Percentiles rank a stretch among this genome's conserved stretches.
phyloP scores from a whole-genome alignment of 257 asterid genomes.

The Lantana camara region DNA sequence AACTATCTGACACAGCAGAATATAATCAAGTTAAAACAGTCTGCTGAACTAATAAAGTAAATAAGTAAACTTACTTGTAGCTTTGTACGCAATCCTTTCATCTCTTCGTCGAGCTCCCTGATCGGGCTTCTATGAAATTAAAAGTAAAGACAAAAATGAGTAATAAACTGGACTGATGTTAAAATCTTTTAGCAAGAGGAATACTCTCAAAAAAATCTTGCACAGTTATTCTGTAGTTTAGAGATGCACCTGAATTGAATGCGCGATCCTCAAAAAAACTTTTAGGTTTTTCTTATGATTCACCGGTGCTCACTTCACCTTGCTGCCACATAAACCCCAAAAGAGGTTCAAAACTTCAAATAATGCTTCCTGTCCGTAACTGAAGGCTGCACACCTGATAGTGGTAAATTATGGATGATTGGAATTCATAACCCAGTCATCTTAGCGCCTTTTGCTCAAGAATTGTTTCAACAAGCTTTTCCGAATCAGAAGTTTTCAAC shows the following conservation, averaged over 20 bases:
- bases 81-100: constrained; percentile 79
- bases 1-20: neutral
- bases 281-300: constrained; percentile 43
- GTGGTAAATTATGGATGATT: too few species aligned
- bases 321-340: constrained; percentile 76
- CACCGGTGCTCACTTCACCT: constrained; percentile 48
- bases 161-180: constrained; percentile 20
- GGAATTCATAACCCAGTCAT: constrained; percentile 9
- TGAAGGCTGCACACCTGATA: constrained; percentile 73
- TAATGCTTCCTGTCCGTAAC: constrained; percentile 59
- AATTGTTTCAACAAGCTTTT: constrained; percentile 12
- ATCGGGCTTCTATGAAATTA: constrained; percentile 80
- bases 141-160: constrained; percentile 28
- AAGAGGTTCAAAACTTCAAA: constrained; percentile 82
- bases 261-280: constrained; percentile 78
- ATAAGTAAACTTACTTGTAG: constrained; percentile 63
- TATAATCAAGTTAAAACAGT: constrained; percentile 15
- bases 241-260: constrained; percentile 79
- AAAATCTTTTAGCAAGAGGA: constrained; percentile 27
- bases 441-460: neutral
- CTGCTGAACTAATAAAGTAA: neutral
- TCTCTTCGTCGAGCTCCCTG: constrained; percentile 99
- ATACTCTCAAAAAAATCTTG: constrained; percentile 20
- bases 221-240: too few species aligned
- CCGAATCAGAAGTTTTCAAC: constrained; percentile 3